phyloP scores from a whole-genome alignment of 2,329 filamentous ascomycete species.

The Podosphaera fusca region DNA sequence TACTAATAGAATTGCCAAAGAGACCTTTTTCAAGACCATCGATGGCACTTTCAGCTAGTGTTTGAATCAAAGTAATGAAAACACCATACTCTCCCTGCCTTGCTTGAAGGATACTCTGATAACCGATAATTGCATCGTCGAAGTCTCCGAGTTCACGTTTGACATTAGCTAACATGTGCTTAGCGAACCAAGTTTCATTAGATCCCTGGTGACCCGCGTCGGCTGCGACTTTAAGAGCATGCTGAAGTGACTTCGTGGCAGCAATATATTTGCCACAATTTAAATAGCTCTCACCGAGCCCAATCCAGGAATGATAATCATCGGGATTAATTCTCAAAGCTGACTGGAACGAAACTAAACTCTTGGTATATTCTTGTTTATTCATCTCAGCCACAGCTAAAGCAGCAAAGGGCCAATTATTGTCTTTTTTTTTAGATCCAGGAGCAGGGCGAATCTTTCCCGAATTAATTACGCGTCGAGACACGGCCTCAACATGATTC shows the following conservation, averaged over 20 bases:
- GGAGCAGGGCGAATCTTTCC: conserved; percentile 76
- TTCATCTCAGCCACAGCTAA: conserved; percentile 87
- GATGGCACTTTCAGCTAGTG: conserved; percentile 60
- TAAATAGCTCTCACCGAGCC: conserved; percentile 91
- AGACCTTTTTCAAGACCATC: conserved; percentile 59
- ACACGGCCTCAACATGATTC: conserved; percentile 86
- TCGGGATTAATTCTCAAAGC: conserved; percentile 62
- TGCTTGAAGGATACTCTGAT: conserved; percentile 45
- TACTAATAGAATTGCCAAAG: conserved; percentile 59
- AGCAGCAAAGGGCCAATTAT: conserved; percentile 91
- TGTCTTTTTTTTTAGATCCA: conserved; percentile 75
- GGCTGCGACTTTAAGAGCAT: conserved; percentile 56
- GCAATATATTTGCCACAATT: conserved; percentile 83
- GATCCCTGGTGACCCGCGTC: conserved; percentile 27
- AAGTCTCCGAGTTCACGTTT: conserved; percentile 80
- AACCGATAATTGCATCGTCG: conserved; percentile 57
- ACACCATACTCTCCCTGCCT: conserved; percentile 65
- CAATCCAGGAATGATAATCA: conserved; percentile 91
- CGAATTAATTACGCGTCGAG: conserved; percentile 80
- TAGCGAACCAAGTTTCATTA: conserved; percentile 76
- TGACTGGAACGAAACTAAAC: conserved; percentile 77
- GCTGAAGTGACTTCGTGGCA: conserved; percentile 73
- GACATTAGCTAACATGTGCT: conserved; percentile 91
- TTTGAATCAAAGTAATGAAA: conserved; percentile 68
- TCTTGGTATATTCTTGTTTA: conserved; percentile 71